phyloP scores from a whole-genome alignment of 2,329 filamentous ascomycete species.

The Sclerotinia spermophila region DNA sequence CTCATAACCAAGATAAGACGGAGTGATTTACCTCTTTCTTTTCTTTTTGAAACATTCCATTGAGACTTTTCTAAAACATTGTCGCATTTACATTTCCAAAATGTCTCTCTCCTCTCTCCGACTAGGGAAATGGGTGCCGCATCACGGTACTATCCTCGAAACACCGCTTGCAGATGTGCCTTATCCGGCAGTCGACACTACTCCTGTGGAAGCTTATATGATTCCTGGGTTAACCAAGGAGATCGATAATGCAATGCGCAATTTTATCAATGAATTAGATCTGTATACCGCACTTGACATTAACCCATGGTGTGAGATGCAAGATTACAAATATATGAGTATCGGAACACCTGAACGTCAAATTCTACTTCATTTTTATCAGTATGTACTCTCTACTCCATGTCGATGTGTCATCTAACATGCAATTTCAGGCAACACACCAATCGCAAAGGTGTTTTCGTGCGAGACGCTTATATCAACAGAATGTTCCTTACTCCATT shows the following conservation, averaged over 20 bases:
- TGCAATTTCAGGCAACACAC: background rate
- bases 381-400: background rate
- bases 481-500: background rate
- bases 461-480: background rate
- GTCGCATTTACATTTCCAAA: background rate
- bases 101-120: background rate
- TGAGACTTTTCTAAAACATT: background rate
- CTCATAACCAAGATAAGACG: background rate
- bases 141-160: background rate
- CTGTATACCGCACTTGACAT: background rate
- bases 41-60: background rate
- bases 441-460: background rate
- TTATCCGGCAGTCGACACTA: background rate
- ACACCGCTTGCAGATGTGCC: constrained; percentile 6
- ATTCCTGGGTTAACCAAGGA: background rate
- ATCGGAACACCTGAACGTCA: background rate
- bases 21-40: background rate
- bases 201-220: background rate
- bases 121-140: background rate
- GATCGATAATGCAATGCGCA: background rate
- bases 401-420: background rate
- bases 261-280: background rate
- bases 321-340: background rate
- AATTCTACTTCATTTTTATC: constrained; percentile 1
- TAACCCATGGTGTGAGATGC: background rate